phyloP scores from a whole-genome alignment of 257 asterid species.

The Solanum pinnatisectum region DNA sequence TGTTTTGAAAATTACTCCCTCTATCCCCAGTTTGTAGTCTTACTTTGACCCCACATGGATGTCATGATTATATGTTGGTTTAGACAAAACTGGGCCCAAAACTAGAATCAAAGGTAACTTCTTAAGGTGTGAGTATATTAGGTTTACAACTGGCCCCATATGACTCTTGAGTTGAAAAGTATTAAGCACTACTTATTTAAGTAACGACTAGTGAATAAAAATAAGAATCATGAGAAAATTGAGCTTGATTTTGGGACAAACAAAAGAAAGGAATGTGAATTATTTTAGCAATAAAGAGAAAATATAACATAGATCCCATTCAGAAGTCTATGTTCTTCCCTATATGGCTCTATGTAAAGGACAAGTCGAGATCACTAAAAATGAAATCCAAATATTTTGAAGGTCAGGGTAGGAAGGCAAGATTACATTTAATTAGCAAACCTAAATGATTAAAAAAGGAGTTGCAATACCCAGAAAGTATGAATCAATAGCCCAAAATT shows the following conservation, averaged over 20 bases:
- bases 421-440: not conserved
- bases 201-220: not conserved
- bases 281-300: not conserved
- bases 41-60: not conserved
- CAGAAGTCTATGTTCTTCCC: not conserved
- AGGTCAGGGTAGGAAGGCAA: not conserved
- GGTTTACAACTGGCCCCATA: not conserved
- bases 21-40: not conserved
- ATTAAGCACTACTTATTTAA: not conserved
- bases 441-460: not conserved
- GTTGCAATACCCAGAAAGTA: not conserved
- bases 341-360: not conserved
- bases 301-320: not conserved
- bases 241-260: not conserved
- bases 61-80: not conserved
- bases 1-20: not conserved
- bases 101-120: not conserved
- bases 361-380: not conserved
- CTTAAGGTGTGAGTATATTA: not conserved
- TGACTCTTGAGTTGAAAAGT: not conserved
- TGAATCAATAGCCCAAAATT: not conserved
- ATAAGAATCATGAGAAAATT: not conserved
- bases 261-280: not conserved
- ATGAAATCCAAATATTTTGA: not conserved
- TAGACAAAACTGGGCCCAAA: not conserved